Evolutionary conservation across 352 stramenopile species (phyloP).

Genomic region (Plasmopara halstedii): DNA sequence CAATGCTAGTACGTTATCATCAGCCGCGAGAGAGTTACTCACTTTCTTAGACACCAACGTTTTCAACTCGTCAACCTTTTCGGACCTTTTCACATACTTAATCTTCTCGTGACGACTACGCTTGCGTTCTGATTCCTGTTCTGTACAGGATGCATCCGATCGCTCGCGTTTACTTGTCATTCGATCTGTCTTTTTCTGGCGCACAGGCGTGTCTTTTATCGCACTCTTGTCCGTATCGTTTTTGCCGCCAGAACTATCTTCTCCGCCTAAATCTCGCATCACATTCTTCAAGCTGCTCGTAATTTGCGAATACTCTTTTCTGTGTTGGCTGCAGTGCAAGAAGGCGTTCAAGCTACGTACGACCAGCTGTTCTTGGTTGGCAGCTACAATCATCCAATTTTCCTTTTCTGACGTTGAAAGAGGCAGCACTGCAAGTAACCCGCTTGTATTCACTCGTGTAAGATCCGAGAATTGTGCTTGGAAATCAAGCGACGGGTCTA

Average conservation of each 20-base stretch:
- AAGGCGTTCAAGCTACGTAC: conserved; percentile 63
- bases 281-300: conserved; percentile 41
- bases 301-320: conserved; percentile 33
- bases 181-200: neutral
- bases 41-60: conserved; percentile 4
- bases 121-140: conserved; percentile 15
- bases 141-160: neutral
- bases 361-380: conserved; percentile 64
- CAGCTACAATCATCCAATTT: conserved; percentile 71
- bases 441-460: conserved; percentile 65
- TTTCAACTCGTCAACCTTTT: conserved; percentile 17
- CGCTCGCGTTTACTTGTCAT: neutral
- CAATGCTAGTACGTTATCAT: conserved; percentile 3
- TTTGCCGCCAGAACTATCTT: conserved; percentile 21
- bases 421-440: conserved; percentile 53
- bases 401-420: conserved; percentile 45
- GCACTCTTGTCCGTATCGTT: conserved; percentile 16
- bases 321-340: conserved; percentile 46
- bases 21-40: neutral
- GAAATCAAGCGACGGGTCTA: conserved; percentile 63
- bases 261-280: conserved; percentile 33
- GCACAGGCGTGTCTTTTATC: conserved; percentile 17
- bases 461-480: conserved; percentile 73
- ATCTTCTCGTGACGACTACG: conserved; percentile 5
- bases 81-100: neutral